These are phyloP conservation scores for Suillus hirtellus DNA, from an alignment of 768 basidiomycete species.

Conservation along the genomic window DNA sequence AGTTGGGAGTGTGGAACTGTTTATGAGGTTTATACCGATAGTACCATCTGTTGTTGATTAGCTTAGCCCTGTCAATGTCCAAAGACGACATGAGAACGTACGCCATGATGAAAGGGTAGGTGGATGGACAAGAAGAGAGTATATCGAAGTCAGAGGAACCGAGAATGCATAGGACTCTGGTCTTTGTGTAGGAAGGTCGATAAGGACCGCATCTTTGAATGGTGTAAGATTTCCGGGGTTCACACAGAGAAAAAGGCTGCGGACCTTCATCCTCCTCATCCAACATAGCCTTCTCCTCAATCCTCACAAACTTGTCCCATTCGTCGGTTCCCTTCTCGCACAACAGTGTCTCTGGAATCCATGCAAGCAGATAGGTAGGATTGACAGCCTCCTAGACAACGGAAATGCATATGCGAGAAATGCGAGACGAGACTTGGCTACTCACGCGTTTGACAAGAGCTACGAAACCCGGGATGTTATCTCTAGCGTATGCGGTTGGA, in stretches of 20 bases:
- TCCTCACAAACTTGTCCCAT: conserved; percentile 87
- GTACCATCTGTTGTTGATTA: conserved; percentile 64
- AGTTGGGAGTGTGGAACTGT: conserved; percentile 82
- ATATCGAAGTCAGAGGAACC: conserved; percentile 86
- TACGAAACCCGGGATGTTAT: conserved; percentile 94
- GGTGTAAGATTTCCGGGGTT: not conserved
- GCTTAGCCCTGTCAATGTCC: not conserved
- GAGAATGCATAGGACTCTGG: conserved; percentile 95
- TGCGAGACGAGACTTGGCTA: conserved; percentile 18
- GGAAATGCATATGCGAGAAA: conserved; percentile 15
- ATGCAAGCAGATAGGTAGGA: conserved; percentile 81
- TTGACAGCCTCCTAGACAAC: conserved; percentile 64
- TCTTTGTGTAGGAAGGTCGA: conserved; percentile 78
- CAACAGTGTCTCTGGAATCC: conserved; percentile 89
- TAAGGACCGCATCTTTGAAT: conserved; percentile 72
- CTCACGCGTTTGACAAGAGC: conserved; percentile 86
- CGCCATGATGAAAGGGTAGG: conserved; percentile 87
- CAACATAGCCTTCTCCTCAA: conserved; percentile 62
- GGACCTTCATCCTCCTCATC: conserved; percentile 76
- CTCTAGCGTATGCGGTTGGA: conserved; percentile 86
- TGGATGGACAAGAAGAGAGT: conserved; percentile 83
- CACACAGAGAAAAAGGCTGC: conserved; percentile 23
- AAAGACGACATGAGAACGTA: conserved; percentile 37
- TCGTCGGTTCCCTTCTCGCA: conserved; percentile 81
- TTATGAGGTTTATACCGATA: conserved; percentile 85